A percentile compares a stretch with the other conserved stretches of the same genome.
Evolutionary conservation across 495 filamentous ascomycete genomes (phyloP).

Genomic region (Friedmanniomyces endolithicus): DNA sequence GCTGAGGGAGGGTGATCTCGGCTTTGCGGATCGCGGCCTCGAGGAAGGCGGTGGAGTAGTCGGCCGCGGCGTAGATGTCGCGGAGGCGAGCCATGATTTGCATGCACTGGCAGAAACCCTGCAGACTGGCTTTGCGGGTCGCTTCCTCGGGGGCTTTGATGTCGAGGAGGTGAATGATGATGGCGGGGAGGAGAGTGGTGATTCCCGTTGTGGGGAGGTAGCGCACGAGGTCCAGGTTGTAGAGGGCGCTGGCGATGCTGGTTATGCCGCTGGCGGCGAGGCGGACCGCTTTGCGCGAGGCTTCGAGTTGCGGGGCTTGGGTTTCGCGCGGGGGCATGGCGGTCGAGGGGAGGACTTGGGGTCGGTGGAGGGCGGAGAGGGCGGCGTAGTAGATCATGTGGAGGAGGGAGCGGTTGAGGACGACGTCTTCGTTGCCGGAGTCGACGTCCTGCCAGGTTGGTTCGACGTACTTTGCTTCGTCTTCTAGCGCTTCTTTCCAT

Average conservation of each 20-base stretch:
- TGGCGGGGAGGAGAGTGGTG: conserved; percentile 75
- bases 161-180: conserved; percentile 82
- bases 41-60: conserved; percentile 75
- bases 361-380: conserved; percentile 73
- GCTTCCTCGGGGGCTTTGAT: conserved; percentile 65
- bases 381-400: conserved; percentile 87
- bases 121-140: conserved; percentile 52
- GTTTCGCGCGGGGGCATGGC: conserved; percentile 41
- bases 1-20: conserved; percentile 39
- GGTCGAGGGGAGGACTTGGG: conserved; percentile 67
- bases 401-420: conserved; percentile 63
- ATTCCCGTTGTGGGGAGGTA: conserved; percentile 81
- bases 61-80: conserved; percentile 75
- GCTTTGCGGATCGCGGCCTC: conserved; percentile 75
- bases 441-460: conserved; percentile 38
- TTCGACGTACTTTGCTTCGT: conserved; percentile 47
- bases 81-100: conserved; percentile 65
- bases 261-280: conserved; percentile 72
- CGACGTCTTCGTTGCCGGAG: conserved; percentile 40
- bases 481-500: conserved; percentile 59
- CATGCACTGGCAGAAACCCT: conserved; percentile 78
- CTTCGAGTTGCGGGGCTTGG: conserved; percentile 53
- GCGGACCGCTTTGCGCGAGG: conserved; percentile 64
- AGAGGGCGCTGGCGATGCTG: conserved; percentile 59
- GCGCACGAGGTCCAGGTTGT: conserved; percentile 52